Percentiles rank a stretch among this genome's conserved stretches.
Conservation (phyloP, 1,284 basidiomycete genomes). For the Sporisorium iseilematis-ciliati region DNA sequence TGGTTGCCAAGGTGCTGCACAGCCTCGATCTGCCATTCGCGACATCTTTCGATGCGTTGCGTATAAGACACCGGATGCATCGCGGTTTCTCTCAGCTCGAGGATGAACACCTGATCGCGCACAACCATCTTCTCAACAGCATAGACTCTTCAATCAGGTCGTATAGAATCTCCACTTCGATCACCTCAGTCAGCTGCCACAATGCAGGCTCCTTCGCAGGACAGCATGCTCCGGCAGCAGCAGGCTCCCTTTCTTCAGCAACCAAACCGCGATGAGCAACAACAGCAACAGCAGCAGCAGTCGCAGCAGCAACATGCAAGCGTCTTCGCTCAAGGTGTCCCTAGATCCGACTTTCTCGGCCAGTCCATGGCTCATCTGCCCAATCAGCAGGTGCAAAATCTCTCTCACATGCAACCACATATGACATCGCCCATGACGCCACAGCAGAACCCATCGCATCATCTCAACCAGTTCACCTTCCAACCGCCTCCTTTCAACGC, state of each 20-base stretch:
- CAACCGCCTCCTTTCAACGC: conserved; percentile 20
- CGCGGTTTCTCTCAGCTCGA: neutral
- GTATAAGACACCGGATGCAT: neutral
- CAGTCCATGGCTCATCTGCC: conserved; percentile 8
- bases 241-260: conserved; percentile 7
- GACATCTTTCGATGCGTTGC: neutral
- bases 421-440: conserved; percentile 15
- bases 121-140: neutral
- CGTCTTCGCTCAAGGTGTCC: conserved; percentile 7
- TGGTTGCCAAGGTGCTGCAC: neutral
- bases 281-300: conserved; percentile 13
- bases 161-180: neutral
- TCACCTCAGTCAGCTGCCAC: conserved; percentile 6
- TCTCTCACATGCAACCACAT: conserved; percentile 17
- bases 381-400: conserved; percentile 12
- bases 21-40: neutral
- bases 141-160: neutral
- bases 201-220: conserved; percentile 36
- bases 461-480: conserved; percentile 16
- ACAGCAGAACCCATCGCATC: conserved; percentile 8
- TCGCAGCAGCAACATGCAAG: neutral
- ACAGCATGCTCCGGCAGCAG: conserved; percentile 19
- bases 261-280: conserved; percentile 14
- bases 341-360: conserved; percentile 5
- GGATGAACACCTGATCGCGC: neutral